A percentile compares a stretch with the other conserved stretches of the same genome.
These are phyloP conservation scores for Coniochaeta hoffmannii DNA, from an alignment of 2,329 filamentous ascomycete species.

Conservation along the genomic window DNA sequence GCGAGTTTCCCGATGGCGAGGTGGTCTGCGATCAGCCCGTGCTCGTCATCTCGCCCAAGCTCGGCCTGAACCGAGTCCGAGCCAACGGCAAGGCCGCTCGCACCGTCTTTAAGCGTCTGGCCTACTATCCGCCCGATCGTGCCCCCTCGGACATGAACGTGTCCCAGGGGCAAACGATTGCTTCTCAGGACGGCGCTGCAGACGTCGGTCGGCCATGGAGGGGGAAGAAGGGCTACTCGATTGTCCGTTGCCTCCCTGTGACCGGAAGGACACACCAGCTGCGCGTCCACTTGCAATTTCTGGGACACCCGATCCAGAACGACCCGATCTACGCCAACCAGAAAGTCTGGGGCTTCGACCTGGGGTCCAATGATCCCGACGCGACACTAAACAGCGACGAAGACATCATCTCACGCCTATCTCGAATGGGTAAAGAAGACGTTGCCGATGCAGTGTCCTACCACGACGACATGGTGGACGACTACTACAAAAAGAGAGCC, in stretches of 20 bases:
- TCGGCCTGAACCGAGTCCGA: slow-evolving; percentile 89
- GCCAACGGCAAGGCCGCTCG: slow-evolving; percentile 85
- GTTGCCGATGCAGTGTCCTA: slow-evolving; percentile 86
- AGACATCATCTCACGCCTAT: slow-evolving; percentile 78
- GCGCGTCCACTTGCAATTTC: slow-evolving; percentile 86
- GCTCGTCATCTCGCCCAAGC: slow-evolving; percentile 86
- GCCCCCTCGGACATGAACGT: not conserved
- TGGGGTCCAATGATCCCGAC: slow-evolving; percentile 63
- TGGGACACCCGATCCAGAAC: slow-evolving; percentile 93
- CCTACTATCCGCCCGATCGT: slow-evolving; percentile 68
- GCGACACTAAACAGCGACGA: slow-evolving; percentile 69
- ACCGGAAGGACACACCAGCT: slow-evolving; percentile 94
- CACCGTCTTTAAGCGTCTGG: slow-evolving; percentile 85
- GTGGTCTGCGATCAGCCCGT: slow-evolving; percentile 91
- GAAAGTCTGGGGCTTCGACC: slow-evolving; percentile 75
- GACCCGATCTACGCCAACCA: slow-evolving; percentile 97
- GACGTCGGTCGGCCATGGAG: slow-evolving; percentile 31
- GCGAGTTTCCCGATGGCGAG: slow-evolving; percentile 85
- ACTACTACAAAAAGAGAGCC: slow-evolving; percentile 83
- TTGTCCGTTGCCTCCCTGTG: slow-evolving; percentile 87
- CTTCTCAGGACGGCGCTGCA: slow-evolving; percentile 8
- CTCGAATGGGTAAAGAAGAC: slow-evolving; percentile 90
- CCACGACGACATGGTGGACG: slow-evolving; percentile 86
- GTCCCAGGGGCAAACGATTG: not conserved
- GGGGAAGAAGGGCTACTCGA: slow-evolving; percentile 75